Conservation (phyloP, 208 protist species). For the Acanthamoeba quina region DNA sequence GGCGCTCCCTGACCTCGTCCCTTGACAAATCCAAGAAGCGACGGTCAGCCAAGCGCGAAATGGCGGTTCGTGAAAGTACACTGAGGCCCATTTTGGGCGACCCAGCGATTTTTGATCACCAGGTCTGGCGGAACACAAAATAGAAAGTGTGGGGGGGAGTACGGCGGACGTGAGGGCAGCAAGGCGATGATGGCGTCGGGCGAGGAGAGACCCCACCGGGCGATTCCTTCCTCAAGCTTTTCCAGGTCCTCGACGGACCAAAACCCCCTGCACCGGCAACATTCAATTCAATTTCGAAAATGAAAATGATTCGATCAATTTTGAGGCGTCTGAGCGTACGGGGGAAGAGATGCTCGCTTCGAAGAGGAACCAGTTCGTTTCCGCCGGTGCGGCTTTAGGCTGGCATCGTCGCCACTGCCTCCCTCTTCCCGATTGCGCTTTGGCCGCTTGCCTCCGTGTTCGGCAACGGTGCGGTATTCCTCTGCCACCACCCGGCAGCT, state of each 20-base stretch:
- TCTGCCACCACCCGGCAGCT: neutral
- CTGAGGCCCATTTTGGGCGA: too few relatives aligned
- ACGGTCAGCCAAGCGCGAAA: neutral
- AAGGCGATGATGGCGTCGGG: neutral
- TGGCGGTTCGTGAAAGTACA: too few relatives aligned
- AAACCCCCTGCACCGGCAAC: neutral
- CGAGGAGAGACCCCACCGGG: neutral
- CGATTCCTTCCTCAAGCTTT: neutral
- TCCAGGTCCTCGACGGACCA: conserved; percentile 8
- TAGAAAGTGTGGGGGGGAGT: neutral
- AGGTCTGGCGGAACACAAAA: neutral
- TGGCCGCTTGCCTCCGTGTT: neutral
- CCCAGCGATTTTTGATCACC: neutral
- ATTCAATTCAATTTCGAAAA: too few relatives aligned
- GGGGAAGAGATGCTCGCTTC: neutral
- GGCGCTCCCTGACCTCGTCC: neutral
- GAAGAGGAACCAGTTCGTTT: neutral
- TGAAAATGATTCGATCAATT: too few relatives aligned
- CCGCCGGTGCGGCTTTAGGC: neutral
- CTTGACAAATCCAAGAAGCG: neutral
- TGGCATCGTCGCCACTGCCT: neutral
- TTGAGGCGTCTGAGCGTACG: too few relatives aligned
- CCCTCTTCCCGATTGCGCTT: neutral
- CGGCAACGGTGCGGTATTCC: neutral
- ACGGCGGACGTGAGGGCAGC: neutral